Evolutionary conservation across 2,329 filamentous ascomycete genomes (phyloP), one percentile per base, ranked within the genome.

Genomic region (Fusarium tupiense): DNA sequence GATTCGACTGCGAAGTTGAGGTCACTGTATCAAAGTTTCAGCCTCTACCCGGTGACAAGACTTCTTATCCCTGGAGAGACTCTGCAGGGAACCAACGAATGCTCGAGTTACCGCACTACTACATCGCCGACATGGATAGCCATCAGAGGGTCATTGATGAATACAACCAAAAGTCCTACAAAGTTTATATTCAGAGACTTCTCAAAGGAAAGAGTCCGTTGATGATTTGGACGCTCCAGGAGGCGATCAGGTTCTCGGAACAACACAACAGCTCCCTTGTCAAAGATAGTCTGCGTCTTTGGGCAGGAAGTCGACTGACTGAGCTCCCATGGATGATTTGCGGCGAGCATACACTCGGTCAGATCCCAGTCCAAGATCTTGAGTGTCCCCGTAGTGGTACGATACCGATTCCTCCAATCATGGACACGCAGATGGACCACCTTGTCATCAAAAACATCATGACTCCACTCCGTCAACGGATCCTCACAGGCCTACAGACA

Each of bases 311-410:
- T 8, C 26, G 46, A 12, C 46, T 49, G 0, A 49, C 46, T 6
- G 46, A 49, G 4, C 14, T 49, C 0, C 46, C 46, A 1, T 49
- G 46, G 46, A 49, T 49, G 46, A 49, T 49, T 3, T 49, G 46
- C 6, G 46, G 46, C 0, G 46, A 49, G 0, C 13, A 49, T 31
- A 49, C 46, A 0, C 46, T 49, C 6, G 26, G 46, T 8, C 46
- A 49, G 20, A 31, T 31, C 2, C 46, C 46, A 8, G 46, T 49
- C 12, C 46, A 49, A 8, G 46, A 49, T 6, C 46, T 49, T 0
- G 46, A 49, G 1, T 49, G 26, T 17, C 46, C 46, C 3, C 46
- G 46, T 7, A 49, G 20, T 1, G 46, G 46, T 17, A 49, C 46
- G 1, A 49, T 49, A 49, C 46, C 46, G 26, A 49, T 49, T 6